Percentiles rank a stretch among this genome's conserved stretches.
phyloP scores from a whole-genome alignment of 2,329 filamentous ascomycete genomes.

The Diaporthe sp. region DNA sequence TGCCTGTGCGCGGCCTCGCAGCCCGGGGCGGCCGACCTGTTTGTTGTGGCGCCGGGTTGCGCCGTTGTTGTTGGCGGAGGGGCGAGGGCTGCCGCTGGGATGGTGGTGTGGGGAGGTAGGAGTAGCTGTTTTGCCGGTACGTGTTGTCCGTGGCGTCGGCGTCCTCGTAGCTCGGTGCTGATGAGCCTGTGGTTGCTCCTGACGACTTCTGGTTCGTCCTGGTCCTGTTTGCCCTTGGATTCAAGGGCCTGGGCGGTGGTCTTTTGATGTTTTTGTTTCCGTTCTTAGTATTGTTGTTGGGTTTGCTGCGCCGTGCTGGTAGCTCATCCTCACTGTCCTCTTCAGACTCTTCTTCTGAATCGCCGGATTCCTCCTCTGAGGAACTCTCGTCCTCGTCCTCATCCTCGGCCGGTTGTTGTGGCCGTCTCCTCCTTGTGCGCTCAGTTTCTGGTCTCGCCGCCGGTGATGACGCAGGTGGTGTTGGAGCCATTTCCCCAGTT shows the following conservation, averaged over 20 bases:
- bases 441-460: not conserved
- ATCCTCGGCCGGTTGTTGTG: not conserved
- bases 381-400: not conserved
- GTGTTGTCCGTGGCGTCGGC: constrained; percentile 2
- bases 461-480: constrained; percentile 36
- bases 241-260: constrained; percentile 3
- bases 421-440: constrained; percentile 30
- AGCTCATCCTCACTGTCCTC: constrained; percentile 11
- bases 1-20: constrained; percentile 2
- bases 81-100: constrained; percentile 14
- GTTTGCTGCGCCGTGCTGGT: not conserved
- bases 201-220: not conserved
- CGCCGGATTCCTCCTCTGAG: constrained; percentile 8
- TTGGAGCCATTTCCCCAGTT: constrained; percentile 27
- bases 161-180: constrained; percentile 30
- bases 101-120: constrained; percentile 32
- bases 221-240: not conserved
- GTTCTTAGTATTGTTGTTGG: not conserved
- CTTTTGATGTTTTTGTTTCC: not conserved
- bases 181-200: constrained; percentile 3
- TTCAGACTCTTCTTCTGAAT: constrained; percentile 7
- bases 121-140: constrained; percentile 16
- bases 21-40: not conserved
- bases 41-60: constrained; percentile 22
- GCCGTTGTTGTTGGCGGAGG: constrained; percentile 8